phyloP scores from a whole-genome alignment of 176 grass and related monocot genomes.

The Thinopyrum elongatum region DNA sequence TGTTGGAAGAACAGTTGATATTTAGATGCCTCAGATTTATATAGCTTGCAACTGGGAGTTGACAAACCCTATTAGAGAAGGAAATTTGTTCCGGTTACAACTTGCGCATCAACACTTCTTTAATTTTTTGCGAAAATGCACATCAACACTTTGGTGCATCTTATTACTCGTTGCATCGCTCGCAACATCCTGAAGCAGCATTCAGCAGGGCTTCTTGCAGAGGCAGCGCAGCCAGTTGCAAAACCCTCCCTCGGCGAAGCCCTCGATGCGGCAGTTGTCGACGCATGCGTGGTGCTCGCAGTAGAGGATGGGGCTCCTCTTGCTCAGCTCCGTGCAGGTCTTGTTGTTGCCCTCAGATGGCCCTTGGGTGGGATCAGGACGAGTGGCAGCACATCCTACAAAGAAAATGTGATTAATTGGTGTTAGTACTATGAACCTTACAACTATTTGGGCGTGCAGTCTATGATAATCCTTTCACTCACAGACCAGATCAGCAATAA shows the following conservation, averaged over 20 bases:
- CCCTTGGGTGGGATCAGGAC: not conserved
- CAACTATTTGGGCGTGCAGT: no score
- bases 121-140: no score
- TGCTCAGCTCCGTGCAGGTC: not conserved
- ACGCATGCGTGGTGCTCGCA: not conserved
- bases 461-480: no score
- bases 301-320: not conserved
- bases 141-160: not conserved
- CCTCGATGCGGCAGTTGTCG: not conserved
- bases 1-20: not conserved
- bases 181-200: not conserved
- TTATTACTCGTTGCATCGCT: not conserved
- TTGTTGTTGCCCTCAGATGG: not conserved
- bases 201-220: not conserved
- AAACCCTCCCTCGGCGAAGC: not conserved
- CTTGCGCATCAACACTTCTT: not conserved
- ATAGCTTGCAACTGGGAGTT: not conserved
- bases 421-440: no score
- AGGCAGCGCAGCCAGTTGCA: not conserved
- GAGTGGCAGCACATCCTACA: not conserved
- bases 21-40: not conserved
- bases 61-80: not conserved
- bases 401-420: not conserved
- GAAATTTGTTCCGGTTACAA: not conserved
- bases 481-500: no score